phyloP scores from a whole-genome alignment of 2,329 filamentous ascomycete genomes.

The Salinomyces thailandicus region DNA sequence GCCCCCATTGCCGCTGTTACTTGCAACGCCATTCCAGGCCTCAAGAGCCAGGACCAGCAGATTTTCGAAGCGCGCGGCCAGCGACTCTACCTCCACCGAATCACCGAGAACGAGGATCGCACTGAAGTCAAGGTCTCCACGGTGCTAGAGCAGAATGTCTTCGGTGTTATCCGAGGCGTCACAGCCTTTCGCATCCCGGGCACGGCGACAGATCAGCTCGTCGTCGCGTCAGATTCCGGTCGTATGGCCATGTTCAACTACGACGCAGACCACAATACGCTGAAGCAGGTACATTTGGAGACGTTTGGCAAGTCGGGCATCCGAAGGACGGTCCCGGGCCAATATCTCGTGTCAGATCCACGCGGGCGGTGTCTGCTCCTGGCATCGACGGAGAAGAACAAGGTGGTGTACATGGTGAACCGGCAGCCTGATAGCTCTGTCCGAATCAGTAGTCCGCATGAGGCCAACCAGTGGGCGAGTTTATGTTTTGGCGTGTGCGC shows the following conservation, averaged over 20 bases:
- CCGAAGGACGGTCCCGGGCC: slow-evolving; percentile 83
- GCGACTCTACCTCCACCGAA: slow-evolving; percentile 74
- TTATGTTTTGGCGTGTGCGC: slow-evolving; percentile 80
- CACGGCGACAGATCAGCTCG: slow-evolving; percentile 84
- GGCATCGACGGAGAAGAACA: slow-evolving; percentile 95
- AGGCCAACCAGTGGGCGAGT: slow-evolving; percentile 88
- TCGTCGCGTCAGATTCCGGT: slow-evolving; percentile 89
- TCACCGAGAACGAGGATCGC: slow-evolving; percentile 44
- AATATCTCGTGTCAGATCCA: slow-evolving; percentile 91
- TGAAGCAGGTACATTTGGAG: slow-evolving; percentile 83
- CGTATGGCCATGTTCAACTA: slow-evolving; percentile 93
- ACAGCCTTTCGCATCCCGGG: slow-evolving; percentile 86
- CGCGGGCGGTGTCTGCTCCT: slow-evolving; percentile 93
- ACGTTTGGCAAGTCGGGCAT: slow-evolving; percentile 97
- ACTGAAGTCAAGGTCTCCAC: slow-evolving; percentile 77
- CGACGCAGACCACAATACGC: slow-evolving; percentile 71
- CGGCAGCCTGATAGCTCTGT: slow-evolving; percentile 88
- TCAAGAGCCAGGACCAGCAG: slow-evolving; percentile 84
- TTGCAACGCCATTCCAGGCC: slow-evolving; percentile 70
- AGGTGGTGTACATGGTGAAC: slow-evolving; percentile 96
- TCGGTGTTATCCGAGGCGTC: slow-evolving; percentile 86
- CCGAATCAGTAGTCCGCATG: slow-evolving; percentile 91
- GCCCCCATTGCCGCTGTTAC: slow-evolving; percentile 83
- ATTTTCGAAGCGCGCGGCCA: slow-evolving; percentile 91
- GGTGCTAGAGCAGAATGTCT: slow-evolving; percentile 82